Conservation (phyloP, 306 rosid genomes). For the Pterocarpus santalinus region DNA sequence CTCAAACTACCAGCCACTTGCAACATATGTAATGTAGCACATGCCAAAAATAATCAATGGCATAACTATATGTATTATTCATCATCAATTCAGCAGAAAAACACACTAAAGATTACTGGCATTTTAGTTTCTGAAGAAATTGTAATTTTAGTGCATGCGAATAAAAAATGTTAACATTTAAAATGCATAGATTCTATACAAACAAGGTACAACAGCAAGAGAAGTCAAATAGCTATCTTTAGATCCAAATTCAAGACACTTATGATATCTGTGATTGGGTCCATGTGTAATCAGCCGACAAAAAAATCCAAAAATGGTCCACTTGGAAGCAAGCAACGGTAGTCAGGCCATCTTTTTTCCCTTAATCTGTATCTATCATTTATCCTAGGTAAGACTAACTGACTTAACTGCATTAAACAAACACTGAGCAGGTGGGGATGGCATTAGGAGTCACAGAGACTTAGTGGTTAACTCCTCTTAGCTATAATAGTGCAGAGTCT, state of each 20-base stretch:
- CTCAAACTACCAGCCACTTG: neutral
- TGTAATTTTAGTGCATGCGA: conserved; percentile 15
- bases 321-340: conserved; percentile 42
- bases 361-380: neutral
- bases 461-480: neutral
- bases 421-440: neutral
- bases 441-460: neutral
- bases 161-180: conserved; percentile 20
- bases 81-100: conserved; percentile 39
- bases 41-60: conserved; percentile 34
- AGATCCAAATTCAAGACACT: conserved; percentile 45
- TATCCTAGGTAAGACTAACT: neutral
- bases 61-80: conserved; percentile 15
- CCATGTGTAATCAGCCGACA: conserved; percentile 34
- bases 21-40: conserved; percentile 30
- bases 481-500: neutral
- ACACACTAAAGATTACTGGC: conserved; percentile 16
- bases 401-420: conserved; percentile 1
- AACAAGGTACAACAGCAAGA: conserved; percentile 37
- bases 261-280: conserved; percentile 34
- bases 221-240: conserved; percentile 48
- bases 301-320: conserved; percentile 36
- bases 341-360: neutral
- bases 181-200: conserved; percentile 48
- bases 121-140: conserved; percentile 16